Evolutionary conservation across 2,329 filamentous ascomycete genomes (phyloP).

Genomic region (Nigrospora oryzae): DNA sequence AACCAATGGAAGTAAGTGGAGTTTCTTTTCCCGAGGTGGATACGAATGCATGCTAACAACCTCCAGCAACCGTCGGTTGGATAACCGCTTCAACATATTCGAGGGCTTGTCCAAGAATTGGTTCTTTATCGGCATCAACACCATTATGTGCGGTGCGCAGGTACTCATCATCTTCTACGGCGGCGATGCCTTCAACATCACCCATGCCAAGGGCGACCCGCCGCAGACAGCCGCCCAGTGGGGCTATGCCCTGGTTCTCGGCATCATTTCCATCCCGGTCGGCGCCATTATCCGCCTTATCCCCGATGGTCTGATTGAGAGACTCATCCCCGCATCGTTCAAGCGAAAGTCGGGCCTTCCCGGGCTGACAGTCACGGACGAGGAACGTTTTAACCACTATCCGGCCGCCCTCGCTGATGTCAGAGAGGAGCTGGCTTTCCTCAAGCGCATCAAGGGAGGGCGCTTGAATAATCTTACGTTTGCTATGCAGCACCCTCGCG

Average conservation of each 20-base stretch:
- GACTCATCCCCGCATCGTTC: constrained; percentile 43
- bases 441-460: constrained; percentile 73
- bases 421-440: constrained; percentile 70
- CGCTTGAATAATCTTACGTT: constrained; percentile 76
- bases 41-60: constrained; percentile 12
- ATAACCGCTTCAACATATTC: constrained; percentile 94
- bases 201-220: constrained; percentile 24
- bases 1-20: constrained; percentile 83
- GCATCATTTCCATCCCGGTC: constrained; percentile 75
- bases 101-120: constrained; percentile 78
- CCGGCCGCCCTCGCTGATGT: constrained; percentile 67
- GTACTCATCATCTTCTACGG: constrained; percentile 86
- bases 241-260: constrained; percentile 79
- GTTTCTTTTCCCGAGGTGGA: constrained; percentile 3
- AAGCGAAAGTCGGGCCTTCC: constrained; percentile 39
- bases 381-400: constrained; percentile 58
- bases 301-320: constrained; percentile 60
- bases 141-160: constrained; percentile 82
- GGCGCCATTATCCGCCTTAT: constrained; percentile 75
- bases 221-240: constrained; percentile 66
- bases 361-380: constrained; percentile 54
- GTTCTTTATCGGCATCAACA: constrained; percentile 83
- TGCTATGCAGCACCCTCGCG: constrained; percentile 65
- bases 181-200: constrained; percentile 71
- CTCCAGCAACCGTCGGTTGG: constrained; percentile 72